Evolutionary conservation across 164 flowering plant species (phyloP), one percentile per base, ranked within the genome.

Genomic region (Santalum album): DNA sequence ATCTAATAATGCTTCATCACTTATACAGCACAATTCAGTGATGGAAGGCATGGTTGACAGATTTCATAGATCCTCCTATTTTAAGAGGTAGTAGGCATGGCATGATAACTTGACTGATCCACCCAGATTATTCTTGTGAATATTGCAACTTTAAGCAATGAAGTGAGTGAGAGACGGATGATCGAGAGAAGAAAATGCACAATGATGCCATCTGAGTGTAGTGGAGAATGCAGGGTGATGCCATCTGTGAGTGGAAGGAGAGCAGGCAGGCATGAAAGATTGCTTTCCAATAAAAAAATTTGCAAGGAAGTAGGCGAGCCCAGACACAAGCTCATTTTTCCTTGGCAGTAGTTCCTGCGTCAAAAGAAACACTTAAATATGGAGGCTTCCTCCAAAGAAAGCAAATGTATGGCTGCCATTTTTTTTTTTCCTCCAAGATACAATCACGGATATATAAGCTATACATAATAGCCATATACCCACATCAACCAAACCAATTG

Each of bases 301-400:
- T 56, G 81, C 77, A 79, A 55, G 68, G 76, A 73, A 69, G 82
- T 56, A 67, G 79, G 56, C 69, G 73, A 79, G 79, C 80, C 73
- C 70, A 68, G 75, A 69, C 61, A 72, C 74, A 78, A 78, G 74
- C 79, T 77, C 71, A 69, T 57, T 67, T 69, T 75, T 77, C 83
- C 27, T 65, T 71, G 66, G 83, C 56, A 65, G 66, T 66, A 58
- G 74, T 74, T 82, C 98, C 96, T 87, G 95, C 95, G 87, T 76
- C 80, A 87, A 91, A 86, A 79, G 59, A 87, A 87, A 80, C 75
- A 80, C 84, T 83, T 79, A 80, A 78, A 82, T 65, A 69, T 53
- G 71, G 65, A 72, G 61, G 43, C 56, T 48, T 61, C 45, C 63
- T 64, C 59, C 53, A 39, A 21, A 74, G 68, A 68, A 42, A 65